Evolutionary conservation across 169 alveolate species (phyloP).

Genomic region (Eimeria brunetti): DNA sequence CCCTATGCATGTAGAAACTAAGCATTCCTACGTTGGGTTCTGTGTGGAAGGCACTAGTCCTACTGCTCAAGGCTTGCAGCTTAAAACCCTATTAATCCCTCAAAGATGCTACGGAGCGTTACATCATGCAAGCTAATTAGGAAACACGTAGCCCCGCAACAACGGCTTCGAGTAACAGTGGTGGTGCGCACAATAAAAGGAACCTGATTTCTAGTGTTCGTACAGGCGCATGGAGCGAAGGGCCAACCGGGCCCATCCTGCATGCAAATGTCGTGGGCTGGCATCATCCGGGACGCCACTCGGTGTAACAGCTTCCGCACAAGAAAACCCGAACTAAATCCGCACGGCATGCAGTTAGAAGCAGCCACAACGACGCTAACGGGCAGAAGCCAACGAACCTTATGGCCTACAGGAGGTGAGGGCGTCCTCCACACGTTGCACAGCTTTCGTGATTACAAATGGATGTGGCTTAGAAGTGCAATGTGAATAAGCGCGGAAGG

Average conservation of each 20-base stretch:
- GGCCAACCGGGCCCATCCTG: conserved; percentile 36
- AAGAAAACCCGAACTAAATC: neutral
- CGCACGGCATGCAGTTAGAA: conserved; percentile 18
- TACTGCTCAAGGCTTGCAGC: neutral
- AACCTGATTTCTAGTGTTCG: conserved; percentile 38
- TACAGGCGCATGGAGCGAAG: neutral
- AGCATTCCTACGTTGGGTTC: neutral
- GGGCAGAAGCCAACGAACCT: conserved; percentile 47
- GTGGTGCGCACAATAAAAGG: conserved; percentile 12
- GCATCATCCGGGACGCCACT: neutral
- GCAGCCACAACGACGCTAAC: conserved; percentile 33
- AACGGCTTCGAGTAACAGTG: neutral
- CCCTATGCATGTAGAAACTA: neutral
- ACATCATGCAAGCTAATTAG: neutral
- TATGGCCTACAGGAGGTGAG: conserved; percentile 39
- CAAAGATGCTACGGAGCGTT: neutral
- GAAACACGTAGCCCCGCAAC: neutral
- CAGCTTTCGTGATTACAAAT: conserved; percentile 13
- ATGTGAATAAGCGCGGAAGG: neutral
- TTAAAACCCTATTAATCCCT: neutral
- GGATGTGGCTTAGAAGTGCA: conserved; percentile 2
- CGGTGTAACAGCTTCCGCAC: conserved; percentile 11
- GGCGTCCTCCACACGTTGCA: conserved; percentile 31
- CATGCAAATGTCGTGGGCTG: neutral
- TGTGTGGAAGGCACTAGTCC: neutral